Evolutionary conservation across 2,329 filamentous ascomycete species (phyloP).

Genomic region (Ceratocystis smalleyi): DNA sequence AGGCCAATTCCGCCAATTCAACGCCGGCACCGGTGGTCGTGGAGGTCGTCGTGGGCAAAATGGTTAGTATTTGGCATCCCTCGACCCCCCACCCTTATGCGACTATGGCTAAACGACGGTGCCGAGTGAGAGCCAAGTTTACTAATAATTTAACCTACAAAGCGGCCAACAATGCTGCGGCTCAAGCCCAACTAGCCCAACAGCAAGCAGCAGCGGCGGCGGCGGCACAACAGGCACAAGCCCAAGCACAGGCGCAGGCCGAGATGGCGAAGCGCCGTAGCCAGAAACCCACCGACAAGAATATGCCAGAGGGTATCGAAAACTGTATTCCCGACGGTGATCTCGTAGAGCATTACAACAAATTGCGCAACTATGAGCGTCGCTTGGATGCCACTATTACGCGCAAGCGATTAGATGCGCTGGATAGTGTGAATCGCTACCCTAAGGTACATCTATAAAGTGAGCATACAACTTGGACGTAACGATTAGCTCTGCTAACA

Average conservation of each 20-base stretch:
- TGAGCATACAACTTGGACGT: background rate
- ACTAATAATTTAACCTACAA: background rate
- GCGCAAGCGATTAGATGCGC: conserved; percentile 80
- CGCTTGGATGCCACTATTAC: conserved; percentile 84
- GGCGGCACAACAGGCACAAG: conserved; percentile 29
- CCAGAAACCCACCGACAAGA: conserved; percentile 86
- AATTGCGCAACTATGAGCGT: conserved; percentile 73
- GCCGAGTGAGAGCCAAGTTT: background rate
- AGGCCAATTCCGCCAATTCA: conserved; percentile 17
- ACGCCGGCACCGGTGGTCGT: conserved; percentile 7
- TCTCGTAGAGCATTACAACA: conserved; percentile 65
- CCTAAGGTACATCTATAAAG: conserved; percentile 40
- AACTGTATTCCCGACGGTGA: conserved; percentile 62
- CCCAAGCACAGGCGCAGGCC: conserved; percentile 36
- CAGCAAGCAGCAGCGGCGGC: conserved; percentile 33
- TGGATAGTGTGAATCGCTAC: conserved; percentile 62
- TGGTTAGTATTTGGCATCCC: conserved; percentile 1
- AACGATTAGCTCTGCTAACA: too few relatives aligned
- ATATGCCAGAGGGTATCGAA: conserved; percentile 79
- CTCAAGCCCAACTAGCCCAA: conserved; percentile 38
- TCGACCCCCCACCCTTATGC: too few relatives aligned
- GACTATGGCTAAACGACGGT: too few relatives aligned
- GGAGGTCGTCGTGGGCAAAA: conserved; percentile 13
- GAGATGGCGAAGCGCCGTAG: conserved; percentile 65
- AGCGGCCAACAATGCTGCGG: conserved; percentile 25